These are phyloP conservation scores for Naegleria fowleri DNA, from an alignment of 208 protist genomes.

Conservation along the genomic window DNA sequence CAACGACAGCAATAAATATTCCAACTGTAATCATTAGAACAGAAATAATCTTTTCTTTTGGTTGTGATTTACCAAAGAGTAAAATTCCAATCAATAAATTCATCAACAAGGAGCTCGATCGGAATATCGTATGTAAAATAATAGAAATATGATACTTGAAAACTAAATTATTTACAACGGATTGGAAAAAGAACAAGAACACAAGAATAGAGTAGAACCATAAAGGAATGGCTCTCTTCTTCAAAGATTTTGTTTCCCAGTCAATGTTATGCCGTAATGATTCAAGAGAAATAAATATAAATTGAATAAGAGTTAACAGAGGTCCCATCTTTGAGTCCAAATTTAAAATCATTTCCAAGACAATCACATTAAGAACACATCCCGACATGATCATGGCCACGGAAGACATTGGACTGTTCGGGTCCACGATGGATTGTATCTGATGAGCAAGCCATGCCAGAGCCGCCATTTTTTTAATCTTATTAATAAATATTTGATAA, in stretches of 20 bases:
- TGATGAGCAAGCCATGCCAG: no score
- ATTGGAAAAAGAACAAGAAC: background rate
- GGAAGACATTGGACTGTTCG: background rate
- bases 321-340: background rate
- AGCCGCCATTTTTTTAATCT: no score
- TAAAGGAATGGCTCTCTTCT: background rate
- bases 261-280: background rate
- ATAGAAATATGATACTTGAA: slow-evolving; percentile 3
- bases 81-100: slow-evolving; percentile 6
- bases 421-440: background rate
- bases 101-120: background rate
- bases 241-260: background rate
- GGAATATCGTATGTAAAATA: background rate
- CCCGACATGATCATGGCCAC: background rate
- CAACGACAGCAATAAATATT: background rate
- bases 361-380: background rate
- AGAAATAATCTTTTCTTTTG: background rate
- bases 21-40: background rate
- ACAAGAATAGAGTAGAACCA: background rate
- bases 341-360: background rate
- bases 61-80: background rate
- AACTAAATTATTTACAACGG: background rate
- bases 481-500: no score
- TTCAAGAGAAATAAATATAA: background rate
- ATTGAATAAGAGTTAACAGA: background rate